Conservation (phyloP, 108 stramenopile genomes). For the Nitzschia putrida region DNA sequence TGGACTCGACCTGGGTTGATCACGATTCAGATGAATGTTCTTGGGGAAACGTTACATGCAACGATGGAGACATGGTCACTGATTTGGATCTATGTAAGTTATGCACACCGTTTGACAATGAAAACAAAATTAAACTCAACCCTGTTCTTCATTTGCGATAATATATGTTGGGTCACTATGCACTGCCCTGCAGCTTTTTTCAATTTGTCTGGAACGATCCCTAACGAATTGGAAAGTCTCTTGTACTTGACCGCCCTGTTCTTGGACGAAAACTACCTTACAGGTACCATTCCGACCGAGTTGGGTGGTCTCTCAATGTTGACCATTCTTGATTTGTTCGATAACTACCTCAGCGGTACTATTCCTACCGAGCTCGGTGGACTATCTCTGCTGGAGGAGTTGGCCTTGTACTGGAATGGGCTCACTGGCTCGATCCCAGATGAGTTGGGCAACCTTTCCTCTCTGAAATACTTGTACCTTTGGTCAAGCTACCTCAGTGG, state of each 20-base stretch:
- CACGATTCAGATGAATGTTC: too few relatives aligned
- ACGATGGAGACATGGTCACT: too few relatives aligned
- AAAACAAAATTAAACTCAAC: too few relatives aligned
- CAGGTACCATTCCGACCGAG: conserved; percentile 48
- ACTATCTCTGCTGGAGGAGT: conserved; percentile 48
- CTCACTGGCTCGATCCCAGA: conserved; percentile 50
- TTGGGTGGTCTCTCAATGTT: conserved; percentile 39
- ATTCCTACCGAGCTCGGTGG: conserved; percentile 49
- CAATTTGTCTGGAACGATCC: conserved; percentile 43
- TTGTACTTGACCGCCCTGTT: conserved; percentile 41
- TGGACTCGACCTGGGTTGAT: too few relatives aligned
- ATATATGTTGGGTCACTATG: too few relatives aligned
- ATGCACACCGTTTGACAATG: too few relatives aligned
- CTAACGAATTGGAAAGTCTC: conserved; percentile 40
- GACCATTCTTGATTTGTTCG: conserved; percentile 47
- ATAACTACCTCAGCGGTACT: conserved; percentile 49
- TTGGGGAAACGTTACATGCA: too few relatives aligned
- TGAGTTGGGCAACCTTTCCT: conserved; percentile 3
- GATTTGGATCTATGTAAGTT: too few relatives aligned
- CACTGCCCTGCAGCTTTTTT: too few relatives aligned
- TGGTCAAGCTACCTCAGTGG: conserved; percentile 47
- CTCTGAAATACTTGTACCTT: conserved; percentile 24
- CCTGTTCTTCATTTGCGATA: too few relatives aligned
- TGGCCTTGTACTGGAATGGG: conserved; percentile 56
- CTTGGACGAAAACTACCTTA: conserved; percentile 51